Conservation (phyloP, 2,329 filamentous ascomycete genomes). For the Epichloe brachyelytri region DNA sequence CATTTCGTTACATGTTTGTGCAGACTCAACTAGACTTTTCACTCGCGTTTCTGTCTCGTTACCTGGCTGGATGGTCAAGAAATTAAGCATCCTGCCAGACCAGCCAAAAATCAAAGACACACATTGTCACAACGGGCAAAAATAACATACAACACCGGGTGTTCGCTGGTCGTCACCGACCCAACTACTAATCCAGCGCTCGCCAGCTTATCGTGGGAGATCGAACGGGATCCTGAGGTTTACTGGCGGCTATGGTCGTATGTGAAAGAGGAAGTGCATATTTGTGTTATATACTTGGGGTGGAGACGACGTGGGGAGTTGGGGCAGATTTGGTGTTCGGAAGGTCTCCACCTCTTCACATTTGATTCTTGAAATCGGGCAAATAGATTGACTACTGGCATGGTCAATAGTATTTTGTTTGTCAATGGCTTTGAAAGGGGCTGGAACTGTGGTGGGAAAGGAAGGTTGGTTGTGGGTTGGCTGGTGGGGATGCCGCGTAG, state of each 20-base stretch:
- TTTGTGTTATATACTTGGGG: neutral
- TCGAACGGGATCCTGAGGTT: constrained; percentile 1
- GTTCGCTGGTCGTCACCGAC: constrained; percentile 5
- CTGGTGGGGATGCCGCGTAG: too few relatives aligned
- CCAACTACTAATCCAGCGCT: constrained; percentile 2
- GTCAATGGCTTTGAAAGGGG: too few relatives aligned
- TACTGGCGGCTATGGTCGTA: constrained; percentile 2
- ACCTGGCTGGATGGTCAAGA: too few relatives aligned
- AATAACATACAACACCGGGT: constrained; percentile 1
- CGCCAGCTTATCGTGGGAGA: constrained; percentile 2
- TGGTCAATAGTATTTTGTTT: too few relatives aligned
- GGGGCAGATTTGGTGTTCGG: too few relatives aligned
- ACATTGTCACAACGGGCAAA: neutral
- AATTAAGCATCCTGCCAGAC: neutral
- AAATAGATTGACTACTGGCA: too few relatives aligned
- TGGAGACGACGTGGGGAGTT: neutral
- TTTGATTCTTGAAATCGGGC: too few relatives aligned
- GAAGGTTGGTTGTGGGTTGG: too few relatives aligned
- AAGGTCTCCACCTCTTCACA: too few relatives aligned
- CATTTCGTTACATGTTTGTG: neutral
- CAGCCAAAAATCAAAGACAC: neutral
- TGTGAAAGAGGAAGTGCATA: accelerated
- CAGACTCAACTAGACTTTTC: too few relatives aligned
- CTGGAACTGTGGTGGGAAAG: too few relatives aligned
- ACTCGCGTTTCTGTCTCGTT: too few relatives aligned